phyloP scores from a whole-genome alignment of 148 eudicot genomes.

The Chenopodium quinoa region DNA sequence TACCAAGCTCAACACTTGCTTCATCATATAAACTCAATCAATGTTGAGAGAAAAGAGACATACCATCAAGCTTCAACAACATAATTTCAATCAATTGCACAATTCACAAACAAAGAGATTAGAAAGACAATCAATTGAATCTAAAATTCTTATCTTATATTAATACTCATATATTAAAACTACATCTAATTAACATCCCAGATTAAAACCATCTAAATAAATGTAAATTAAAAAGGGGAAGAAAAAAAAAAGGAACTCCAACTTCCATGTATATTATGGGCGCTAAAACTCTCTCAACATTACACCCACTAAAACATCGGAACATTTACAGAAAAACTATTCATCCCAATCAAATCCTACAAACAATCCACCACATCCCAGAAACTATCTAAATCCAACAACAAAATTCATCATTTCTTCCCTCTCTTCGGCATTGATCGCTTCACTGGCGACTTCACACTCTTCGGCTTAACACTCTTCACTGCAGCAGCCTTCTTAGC shows the following conservation, averaged over 20 bases:
- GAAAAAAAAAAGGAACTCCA: not conserved
- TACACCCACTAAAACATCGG: constrained; percentile 25
- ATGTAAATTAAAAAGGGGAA: not conserved
- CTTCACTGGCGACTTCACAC: constrained; percentile 31
- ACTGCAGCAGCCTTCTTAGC: constrained; percentile 33
- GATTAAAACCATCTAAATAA: constrained; percentile 1
- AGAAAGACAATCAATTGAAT: constrained; percentile 6
- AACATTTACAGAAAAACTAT: constrained; percentile 25
- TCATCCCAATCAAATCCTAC: constrained; percentile 5
- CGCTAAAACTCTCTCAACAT: constrained; percentile 22
- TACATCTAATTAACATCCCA: constrained; percentile 11
- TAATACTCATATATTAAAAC: constrained; percentile 14
- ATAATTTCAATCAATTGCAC: not conserved
- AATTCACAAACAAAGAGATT: not conserved
- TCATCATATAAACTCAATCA: not conserved
- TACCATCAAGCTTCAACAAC: not conserved
- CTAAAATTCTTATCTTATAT: constrained; percentile 19
- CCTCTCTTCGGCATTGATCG: constrained; percentile 36
- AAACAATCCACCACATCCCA: constrained; percentile 2
- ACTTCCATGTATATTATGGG: constrained; percentile 22
- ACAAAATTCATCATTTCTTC: constrained; percentile 24
- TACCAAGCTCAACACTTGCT: no score
- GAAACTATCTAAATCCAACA: constrained; percentile 3
- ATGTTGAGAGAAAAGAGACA: not conserved
- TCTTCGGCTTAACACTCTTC: constrained; percentile 37